These are phyloP conservation scores for Schoenoplectus tabernaemontani DNA, from an alignment of 202 grass and related monocot species.

Conservation along the genomic window DNA sequence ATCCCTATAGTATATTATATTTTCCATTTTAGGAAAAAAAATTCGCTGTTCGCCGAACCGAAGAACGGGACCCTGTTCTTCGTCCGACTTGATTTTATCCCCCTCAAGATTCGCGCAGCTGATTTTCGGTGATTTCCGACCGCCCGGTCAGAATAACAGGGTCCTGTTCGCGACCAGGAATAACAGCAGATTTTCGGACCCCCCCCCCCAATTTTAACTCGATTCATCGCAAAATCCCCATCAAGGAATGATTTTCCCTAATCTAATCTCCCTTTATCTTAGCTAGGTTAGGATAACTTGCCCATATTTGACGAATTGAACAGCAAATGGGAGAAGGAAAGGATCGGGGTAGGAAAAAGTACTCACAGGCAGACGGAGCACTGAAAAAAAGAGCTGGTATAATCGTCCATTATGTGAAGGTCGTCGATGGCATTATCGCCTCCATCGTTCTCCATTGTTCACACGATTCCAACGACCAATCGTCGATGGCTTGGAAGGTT, in stretches of 20 bases:
- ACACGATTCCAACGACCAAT: neutral
- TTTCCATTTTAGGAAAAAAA: neutral
- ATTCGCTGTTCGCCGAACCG: too few relatives aligned
- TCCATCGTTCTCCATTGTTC: neutral
- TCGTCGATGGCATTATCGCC: neutral
- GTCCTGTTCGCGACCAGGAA: too few relatives aligned
- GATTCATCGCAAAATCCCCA: neutral
- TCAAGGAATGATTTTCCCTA: neutral
- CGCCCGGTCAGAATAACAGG: too few relatives aligned
- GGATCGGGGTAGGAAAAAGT: neutral
- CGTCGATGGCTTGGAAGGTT: neutral
- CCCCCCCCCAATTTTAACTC: too few relatives aligned
- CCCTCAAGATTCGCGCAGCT: too few relatives aligned
- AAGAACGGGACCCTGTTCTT: too few relatives aligned
- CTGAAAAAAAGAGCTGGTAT: constrained; percentile 37
- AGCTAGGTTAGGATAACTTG: neutral
- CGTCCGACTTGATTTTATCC: too few relatives aligned
- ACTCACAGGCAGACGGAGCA: constrained; percentile 93
- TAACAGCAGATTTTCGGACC: too few relatives aligned
- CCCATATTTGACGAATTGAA: neutral
- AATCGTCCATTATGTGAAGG: constrained; percentile 3
- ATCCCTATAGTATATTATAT: neutral
- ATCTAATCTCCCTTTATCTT: neutral
- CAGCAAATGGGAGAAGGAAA: too few relatives aligned
- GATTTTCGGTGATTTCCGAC: too few relatives aligned